phyloP scores from a whole-genome alignment of 768 basidiomycete genomes.

The Leccinum ochraceum region DNA sequence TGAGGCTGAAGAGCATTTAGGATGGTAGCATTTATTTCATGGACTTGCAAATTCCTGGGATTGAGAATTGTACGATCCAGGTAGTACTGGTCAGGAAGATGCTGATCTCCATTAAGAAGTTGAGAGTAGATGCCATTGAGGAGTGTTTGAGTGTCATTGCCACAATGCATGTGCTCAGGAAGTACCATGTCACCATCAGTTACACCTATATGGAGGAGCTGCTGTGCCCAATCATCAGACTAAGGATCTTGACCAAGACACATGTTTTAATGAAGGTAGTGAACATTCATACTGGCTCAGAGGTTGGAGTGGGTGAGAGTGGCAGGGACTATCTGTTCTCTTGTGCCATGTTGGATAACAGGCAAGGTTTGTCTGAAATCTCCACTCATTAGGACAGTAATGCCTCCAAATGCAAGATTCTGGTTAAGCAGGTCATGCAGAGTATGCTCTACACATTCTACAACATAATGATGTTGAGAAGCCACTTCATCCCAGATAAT shows the following conservation, averaged over 20 bases:
- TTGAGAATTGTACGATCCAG: background rate
- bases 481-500: background rate
- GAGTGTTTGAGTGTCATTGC: background rate
- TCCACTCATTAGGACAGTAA: background rate
- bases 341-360: background rate
- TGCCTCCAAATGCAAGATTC: background rate
- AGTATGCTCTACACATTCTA: background rate
- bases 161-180: background rate
- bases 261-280: background rate
- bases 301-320: background rate
- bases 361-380: background rate
- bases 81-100: background rate
- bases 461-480: background rate
- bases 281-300: background rate
- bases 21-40: too few relatives aligned
- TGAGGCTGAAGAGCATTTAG: too few relatives aligned
- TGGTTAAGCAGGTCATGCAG: background rate
- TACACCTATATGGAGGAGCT: background rate
- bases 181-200: background rate
- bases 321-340: background rate
- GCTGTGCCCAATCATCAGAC: background rate
- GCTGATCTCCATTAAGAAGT: background rate
- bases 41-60: background rate
- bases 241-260: too few relatives aligned
- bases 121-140: background rate